Evolutionary conservation across 2,329 filamentous ascomycete species (phyloP).

Genomic region (Fonsecaea multimorphosa): DNA sequence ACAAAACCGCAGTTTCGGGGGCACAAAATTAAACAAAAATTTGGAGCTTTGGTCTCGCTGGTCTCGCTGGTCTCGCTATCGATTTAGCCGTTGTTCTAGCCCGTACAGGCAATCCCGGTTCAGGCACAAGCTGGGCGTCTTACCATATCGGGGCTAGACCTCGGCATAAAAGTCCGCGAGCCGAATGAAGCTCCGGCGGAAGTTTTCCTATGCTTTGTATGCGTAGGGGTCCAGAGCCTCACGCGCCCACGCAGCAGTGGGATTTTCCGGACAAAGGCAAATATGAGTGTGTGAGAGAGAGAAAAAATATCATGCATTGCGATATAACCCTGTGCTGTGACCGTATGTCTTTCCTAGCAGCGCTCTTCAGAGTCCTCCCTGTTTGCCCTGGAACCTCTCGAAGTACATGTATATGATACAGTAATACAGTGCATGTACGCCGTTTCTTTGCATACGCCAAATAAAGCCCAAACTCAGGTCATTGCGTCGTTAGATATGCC

Average conservation of each 20-base stretch:
- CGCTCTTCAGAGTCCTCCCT: background rate
- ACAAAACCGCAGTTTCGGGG: slow-evolving; percentile 12
- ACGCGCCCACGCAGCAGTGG: background rate
- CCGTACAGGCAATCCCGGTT: slow-evolving; percentile 14
- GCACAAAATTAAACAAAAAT: slow-evolving; percentile 24
- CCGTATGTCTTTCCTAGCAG: background rate
- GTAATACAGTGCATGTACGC: slow-evolving; percentile 8
- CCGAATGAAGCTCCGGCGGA: slow-evolving; percentile 2
- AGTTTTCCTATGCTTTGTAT: background rate
- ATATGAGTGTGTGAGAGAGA: background rate
- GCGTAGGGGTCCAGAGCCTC: background rate
- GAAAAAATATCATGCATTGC: background rate
- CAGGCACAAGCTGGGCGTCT: slow-evolving; percentile 10
- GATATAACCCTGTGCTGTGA: background rate
- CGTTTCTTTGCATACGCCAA: slow-evolving; percentile 6
- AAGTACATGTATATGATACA: slow-evolving; percentile 11
- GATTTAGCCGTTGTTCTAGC: slow-evolving; percentile 18
- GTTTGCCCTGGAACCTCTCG: background rate
- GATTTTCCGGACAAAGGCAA: no score
- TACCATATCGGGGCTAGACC: slow-evolving; percentile 11
- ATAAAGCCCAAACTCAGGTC: slow-evolving; percentile 11
- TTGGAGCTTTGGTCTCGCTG: no score
- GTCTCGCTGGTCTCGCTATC: slow-evolving; percentile 11
- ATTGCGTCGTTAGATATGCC: slow-evolving; percentile 17
- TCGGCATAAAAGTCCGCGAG: slow-evolving; percentile 6